phyloP scores from a whole-genome alignment of 257 asterid genomes.

The Phtheirospermum japonicum region DNA sequence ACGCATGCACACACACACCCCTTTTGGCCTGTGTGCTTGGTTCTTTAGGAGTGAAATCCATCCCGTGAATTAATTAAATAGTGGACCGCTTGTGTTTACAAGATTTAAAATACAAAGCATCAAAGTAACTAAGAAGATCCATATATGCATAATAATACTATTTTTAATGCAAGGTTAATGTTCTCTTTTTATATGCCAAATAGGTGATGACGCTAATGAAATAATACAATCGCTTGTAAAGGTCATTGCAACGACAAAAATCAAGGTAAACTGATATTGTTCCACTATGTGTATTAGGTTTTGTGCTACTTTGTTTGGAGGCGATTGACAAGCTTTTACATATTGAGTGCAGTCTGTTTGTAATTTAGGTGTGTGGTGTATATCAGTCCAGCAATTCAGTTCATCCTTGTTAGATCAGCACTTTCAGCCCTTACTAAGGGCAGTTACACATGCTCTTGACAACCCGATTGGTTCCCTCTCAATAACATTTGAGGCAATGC shows the following conservation, averaged over 20 bases:
- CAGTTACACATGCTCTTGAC: constrained; percentile 64
- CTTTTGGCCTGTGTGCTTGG: background rate
- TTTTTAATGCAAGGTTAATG: constrained; percentile 16
- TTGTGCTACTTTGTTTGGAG: constrained; percentile 18
- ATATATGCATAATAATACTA: background rate
- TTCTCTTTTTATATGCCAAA: constrained; percentile 26
- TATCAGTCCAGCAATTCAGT: constrained; percentile 68
- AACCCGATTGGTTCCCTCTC: constrained; percentile 82
- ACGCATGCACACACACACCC: background rate
- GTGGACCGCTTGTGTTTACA: background rate
- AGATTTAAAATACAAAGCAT: background rate
- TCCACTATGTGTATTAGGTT: constrained; percentile 5
- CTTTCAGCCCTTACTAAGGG: constrained; percentile 51
- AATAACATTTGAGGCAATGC: constrained; percentile 79
- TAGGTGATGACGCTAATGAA: constrained; percentile 50
- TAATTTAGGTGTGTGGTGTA: constrained; percentile 79
- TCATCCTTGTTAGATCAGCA: constrained; percentile 44
- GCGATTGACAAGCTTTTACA: constrained; percentile 26
- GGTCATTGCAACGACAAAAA: constrained; percentile 53
- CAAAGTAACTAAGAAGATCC: background rate
- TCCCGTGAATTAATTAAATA: background rate
- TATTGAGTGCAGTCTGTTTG: constrained; percentile 63
- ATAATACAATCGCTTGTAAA: constrained; percentile 57
- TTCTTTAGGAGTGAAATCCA: background rate
- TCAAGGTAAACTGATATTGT: constrained; percentile 45